Evolutionary conservation across 2,329 filamentous ascomycete genomes (phyloP), one percentile per base, ranked within the genome.

Genomic region (Penicillium sumatraense): DNA sequence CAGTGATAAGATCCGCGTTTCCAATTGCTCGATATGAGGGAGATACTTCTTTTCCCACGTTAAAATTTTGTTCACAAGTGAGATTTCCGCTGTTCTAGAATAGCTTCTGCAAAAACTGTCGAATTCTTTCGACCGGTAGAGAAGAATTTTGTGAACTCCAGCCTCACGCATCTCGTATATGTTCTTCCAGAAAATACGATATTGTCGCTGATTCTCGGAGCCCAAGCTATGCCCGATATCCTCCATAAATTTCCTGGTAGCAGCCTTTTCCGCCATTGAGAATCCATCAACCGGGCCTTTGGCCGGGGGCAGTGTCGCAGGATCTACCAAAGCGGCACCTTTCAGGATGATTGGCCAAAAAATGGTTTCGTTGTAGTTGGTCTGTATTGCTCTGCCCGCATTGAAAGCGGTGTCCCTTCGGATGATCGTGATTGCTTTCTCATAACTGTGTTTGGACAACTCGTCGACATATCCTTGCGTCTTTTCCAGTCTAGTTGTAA

Each of bases 101-200:
- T 59, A 63, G 4, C 33, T 31, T 20, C 42, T 63, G 21, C 42
- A 61, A 29, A 46, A 63, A 23, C 44, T 53, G 38, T 64, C 58
- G 41, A 62, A 62, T 42, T 64, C 56, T 27, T 60, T 60, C 1
- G 56, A 56, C 10, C 58, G 58, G 54, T 62, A 64, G n/a, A 50
- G 40, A 26, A 63, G 58, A 14, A 59, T 27, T 55, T 61, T 61
- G 24, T 55, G 16, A 47, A 59, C 38, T 14, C 58, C 48, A 23
- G 35, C 52, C 40, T 56, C 33, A 31, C 52, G 55, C 36, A 65
- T 61, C n/a, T 63, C 2, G 27, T 50, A 60, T 23, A 65, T 33
- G 14, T 36, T 56, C 38, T 60, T 64, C 61, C 48, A 62, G 31
- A 63, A 58, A 21, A 50, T 51, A n/a, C 57, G 55, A 24, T 24